Percentiles rank a stretch among this genome's conserved stretches.
These are phyloP conservation scores for Botryosphaeria dothidea DNA, from an alignment of 2,329 filamentous ascomycete genomes.

Conservation along the genomic window DNA sequence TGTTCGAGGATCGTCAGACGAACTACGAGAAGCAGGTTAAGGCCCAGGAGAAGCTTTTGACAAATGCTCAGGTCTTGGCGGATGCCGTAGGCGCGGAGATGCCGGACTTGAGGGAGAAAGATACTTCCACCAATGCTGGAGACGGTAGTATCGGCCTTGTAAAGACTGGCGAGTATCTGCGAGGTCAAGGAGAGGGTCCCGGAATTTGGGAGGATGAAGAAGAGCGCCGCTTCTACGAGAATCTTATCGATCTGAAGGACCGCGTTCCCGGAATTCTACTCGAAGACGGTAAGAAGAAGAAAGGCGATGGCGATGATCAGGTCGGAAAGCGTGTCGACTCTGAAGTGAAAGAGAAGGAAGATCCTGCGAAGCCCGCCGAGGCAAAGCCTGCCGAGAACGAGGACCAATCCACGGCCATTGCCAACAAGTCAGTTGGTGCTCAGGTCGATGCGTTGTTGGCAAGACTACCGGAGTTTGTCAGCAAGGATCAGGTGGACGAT, in stretches of 20 bases:
- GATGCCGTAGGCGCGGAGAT: constrained; percentile 88
- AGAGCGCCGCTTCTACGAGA: constrained; percentile 96
- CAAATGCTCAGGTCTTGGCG: constrained; percentile 88
- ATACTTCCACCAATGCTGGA: constrained; percentile 64
- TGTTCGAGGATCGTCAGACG: constrained; percentile 94
- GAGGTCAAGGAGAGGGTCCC: constrained; percentile 83
- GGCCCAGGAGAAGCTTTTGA: constrained; percentile 82
- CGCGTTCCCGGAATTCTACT: constrained; percentile 92
- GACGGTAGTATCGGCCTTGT: constrained; percentile 87
- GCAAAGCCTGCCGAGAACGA: constrained; percentile 63
- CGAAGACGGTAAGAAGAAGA: constrained; percentile 95
- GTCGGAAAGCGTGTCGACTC: constrained; percentile 72
- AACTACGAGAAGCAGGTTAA: constrained; percentile 96
- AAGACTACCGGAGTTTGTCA: constrained; percentile 86
- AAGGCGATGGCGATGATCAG: constrained; percentile 76
- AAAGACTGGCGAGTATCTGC: constrained; percentile 92
- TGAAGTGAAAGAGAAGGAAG: constrained; percentile 47
- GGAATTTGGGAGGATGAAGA: constrained; percentile 99
- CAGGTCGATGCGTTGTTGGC: constrained; percentile 91
- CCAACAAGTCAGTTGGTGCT: constrained; percentile 95
- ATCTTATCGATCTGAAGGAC: constrained; percentile 89
- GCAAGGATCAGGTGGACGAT: constrained; percentile 88
- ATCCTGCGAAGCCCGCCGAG: constrained; percentile 35
- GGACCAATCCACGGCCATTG: constrained; percentile 89
- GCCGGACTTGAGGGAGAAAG: constrained; percentile 86